Evolutionary conservation across 768 basidiomycete species (phyloP).

Genomic region (Leucocoprinus leucothites): DNA sequence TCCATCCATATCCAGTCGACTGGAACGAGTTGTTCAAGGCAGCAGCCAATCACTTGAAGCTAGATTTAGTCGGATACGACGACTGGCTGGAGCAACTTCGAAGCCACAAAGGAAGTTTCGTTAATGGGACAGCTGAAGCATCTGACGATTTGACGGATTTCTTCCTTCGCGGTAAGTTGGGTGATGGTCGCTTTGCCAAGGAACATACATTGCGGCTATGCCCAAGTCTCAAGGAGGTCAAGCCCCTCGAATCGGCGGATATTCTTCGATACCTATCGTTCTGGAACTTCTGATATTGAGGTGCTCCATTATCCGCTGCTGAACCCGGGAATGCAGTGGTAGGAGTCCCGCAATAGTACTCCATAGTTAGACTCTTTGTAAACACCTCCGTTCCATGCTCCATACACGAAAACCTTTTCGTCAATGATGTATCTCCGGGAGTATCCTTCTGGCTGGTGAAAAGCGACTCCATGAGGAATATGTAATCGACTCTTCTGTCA

Average conservation of each 20-base stretch:
- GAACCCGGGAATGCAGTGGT: too few species aligned
- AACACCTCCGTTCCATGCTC: too few species aligned
- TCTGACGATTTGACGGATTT: neutral
- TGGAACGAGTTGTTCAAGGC: neutral
- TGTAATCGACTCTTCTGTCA: too few species aligned
- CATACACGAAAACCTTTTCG: too few species aligned
- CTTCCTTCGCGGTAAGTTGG: neutral
- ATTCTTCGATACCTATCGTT: neutral
- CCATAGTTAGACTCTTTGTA: too few species aligned
- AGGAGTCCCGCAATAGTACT: too few species aligned
- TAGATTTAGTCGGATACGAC: neutral
- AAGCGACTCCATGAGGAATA: too few species aligned
- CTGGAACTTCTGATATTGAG: conserved; percentile 1
- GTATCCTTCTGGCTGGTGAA: too few species aligned
- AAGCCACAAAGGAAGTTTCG: neutral
- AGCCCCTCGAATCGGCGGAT: neutral
- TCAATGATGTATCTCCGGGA: too few species aligned
- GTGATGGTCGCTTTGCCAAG: neutral
- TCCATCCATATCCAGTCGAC: neutral
- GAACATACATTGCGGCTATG: neutral
- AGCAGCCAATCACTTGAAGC: neutral
- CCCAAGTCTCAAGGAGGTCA: neutral
- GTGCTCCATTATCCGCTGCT: too few species aligned
- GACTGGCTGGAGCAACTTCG: neutral
- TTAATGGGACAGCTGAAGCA: neutral